A percentile compares a stretch with the other conserved stretches of the same genome.
These are phyloP conservation scores for Diaporthe destruens DNA, from an alignment of 2,329 filamentous ascomycete species.

Conservation along the genomic window DNA sequence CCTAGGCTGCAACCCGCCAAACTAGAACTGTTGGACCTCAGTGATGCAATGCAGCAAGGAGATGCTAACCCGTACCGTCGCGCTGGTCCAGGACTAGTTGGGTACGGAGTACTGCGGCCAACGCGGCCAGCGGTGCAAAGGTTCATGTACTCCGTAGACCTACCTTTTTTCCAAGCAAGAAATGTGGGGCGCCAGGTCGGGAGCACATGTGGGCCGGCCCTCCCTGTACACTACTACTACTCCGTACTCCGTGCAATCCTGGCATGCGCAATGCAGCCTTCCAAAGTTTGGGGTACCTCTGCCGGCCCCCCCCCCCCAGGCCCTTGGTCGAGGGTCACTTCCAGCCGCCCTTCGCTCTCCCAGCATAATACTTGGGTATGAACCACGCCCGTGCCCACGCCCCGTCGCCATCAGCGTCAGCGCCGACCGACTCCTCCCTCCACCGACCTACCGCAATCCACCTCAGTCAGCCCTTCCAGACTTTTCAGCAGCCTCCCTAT, in stretches of 20 bases:
- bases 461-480: slow-evolving; percentile 18
- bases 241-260: neutral
- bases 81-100: neutral
- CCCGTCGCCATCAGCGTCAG: slow-evolving; percentile 9
- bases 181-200: neutral
- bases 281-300: slow-evolving; percentile 24
- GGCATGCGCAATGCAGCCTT: slow-evolving; percentile 29
- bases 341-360: slow-evolving; percentile 17
- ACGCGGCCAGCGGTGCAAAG: neutral
- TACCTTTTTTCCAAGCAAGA: neutral
- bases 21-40: neutral
- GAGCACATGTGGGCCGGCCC: slow-evolving; percentile 8
- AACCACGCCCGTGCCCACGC: slow-evolving; percentile 2
- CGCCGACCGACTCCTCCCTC: slow-evolving; percentile 4
- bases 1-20: no score
- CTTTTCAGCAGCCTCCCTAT: neutral
- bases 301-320: slow-evolving; percentile 28
- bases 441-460: slow-evolving; percentile 13
- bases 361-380: neutral
- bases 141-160: no score
- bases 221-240: no score
- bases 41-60: no score
- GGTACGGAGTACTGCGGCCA: neutral
- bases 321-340: slow-evolving; percentile 32
- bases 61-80: neutral